These are phyloP conservation scores for Prinsepia uniflora DNA, from an alignment of 306 rosid species.

Conservation along the genomic window DNA sequence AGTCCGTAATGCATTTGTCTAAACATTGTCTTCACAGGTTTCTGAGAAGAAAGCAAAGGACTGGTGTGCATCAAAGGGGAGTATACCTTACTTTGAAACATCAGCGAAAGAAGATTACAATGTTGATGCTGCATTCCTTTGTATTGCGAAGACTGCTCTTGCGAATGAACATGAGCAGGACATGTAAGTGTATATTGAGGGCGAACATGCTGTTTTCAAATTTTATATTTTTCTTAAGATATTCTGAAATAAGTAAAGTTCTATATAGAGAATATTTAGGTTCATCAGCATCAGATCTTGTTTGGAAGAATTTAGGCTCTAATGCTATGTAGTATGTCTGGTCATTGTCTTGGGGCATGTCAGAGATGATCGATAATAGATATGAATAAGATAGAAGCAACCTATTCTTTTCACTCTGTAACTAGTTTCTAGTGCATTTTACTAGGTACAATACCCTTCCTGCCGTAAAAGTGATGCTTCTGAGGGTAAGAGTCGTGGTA, in stretches of 20 bases:
- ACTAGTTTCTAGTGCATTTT: background rate
- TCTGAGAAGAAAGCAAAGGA: conserved; percentile 94
- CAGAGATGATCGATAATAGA: background rate
- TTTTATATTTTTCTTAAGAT: background rate
- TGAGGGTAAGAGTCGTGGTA: background rate
- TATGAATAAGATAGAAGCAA: background rate
- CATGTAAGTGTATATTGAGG: conserved; percentile 53
- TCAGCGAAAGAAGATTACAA: conserved; percentile 93
- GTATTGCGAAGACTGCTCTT: conserved; percentile 81
- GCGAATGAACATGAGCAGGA: conserved; percentile 75
- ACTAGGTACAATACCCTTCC: background rate
- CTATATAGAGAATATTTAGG: background rate
- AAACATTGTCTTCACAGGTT: conserved; percentile 51
- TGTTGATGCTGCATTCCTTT: conserved; percentile 78
- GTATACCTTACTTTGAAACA: conserved; percentile 82
- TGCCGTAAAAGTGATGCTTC: background rate
- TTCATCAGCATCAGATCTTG: background rate
- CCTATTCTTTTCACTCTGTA: background rate
- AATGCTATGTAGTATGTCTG: background rate
- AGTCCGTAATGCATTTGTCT: conserved; percentile 20
- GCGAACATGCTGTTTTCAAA: background rate
- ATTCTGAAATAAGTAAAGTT: background rate
- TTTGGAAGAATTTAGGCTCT: background rate
- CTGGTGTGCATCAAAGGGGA: conserved; percentile 85
- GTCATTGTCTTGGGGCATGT: background rate